Conservation (phyloP, 2,329 filamentous ascomycete genomes). For the Alternaria infectoria region DNA sequence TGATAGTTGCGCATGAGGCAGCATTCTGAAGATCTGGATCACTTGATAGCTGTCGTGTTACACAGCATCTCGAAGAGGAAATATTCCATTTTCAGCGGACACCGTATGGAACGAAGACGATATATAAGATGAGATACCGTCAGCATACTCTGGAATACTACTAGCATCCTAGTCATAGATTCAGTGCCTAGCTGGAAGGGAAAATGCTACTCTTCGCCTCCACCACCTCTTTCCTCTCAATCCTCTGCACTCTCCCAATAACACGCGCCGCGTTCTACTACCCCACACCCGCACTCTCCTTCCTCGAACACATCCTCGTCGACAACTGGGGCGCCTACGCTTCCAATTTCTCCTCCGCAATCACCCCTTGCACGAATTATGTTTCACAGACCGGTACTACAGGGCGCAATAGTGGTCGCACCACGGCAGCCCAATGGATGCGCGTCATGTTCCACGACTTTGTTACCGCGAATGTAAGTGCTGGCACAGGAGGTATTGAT, state of each 20-base stretch:
- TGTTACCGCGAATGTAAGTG: slow-evolving; percentile 27
- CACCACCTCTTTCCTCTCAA: not conserved
- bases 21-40: not conserved
- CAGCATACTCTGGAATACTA: not conserved
- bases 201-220: not conserved
- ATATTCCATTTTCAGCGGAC: not conserved
- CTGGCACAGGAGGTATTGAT: slow-evolving; percentile 38
- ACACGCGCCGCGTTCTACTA: slow-evolving; percentile 5
- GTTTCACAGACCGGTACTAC: slow-evolving; percentile 12
- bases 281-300: slow-evolving; percentile 5
- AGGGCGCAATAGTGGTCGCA: slow-evolving; percentile 12
- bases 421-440: slow-evolving; percentile 32
- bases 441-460: slow-evolving; percentile 42
- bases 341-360: slow-evolving; percentile 23
- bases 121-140: not conserved
- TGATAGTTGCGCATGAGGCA: not conserved
- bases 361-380: slow-evolving; percentile 23
- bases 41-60: not conserved
- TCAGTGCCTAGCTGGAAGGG: not conserved
- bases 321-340: slow-evolving; percentile 23
- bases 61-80: not conserved
- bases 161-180: not conserved
- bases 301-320: slow-evolving; percentile 22
- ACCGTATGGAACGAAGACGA: not conserved
- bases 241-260: not conserved